Conservation (phyloP, 2,329 filamentous ascomycete species). For the Berkeleyomyces rouxiae region DNA sequence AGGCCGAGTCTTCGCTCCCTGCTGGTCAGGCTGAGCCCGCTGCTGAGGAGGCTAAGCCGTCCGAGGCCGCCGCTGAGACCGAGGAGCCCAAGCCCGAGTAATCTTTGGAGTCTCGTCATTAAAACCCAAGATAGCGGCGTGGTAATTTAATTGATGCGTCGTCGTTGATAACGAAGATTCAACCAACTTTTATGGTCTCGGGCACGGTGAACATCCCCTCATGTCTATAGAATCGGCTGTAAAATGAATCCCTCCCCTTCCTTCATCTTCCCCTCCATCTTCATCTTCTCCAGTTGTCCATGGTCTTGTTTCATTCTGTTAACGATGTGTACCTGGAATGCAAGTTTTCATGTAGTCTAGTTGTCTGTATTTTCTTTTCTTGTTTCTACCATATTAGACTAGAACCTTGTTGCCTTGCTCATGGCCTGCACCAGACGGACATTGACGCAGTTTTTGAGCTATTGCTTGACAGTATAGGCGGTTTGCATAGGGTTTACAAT, state of each 20-base stretch:
- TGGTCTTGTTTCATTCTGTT: not conserved
- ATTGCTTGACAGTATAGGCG: no score
- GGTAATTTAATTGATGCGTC: constrained; percentile 16
- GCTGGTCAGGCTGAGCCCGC: constrained; percentile 33
- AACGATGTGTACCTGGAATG: not conserved
- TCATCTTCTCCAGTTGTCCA: not conserved
- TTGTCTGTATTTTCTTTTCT: constrained; percentile 14
- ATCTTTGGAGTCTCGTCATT: constrained; percentile 28
- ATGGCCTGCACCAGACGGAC: constrained; percentile 4
- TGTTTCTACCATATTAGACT: not conserved
- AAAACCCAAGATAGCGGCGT: constrained; percentile 22
- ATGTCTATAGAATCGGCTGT: constrained; percentile 14
- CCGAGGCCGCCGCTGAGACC: constrained; percentile 31
- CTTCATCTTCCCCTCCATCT: not conserved
- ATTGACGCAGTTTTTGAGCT: not conserved
- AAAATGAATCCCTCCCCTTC: not conserved
- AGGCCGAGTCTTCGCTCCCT: constrained; percentile 64
- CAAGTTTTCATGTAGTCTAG: not conserved
- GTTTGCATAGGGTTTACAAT: not conserved
- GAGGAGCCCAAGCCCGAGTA: constrained; percentile 59
- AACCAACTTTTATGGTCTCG: not conserved
- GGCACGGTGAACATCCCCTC: not conserved
- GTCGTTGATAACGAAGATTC: constrained; percentile 14
- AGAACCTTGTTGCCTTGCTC: constrained; percentile 8
- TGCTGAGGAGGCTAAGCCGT: constrained; percentile 32